These are phyloP conservation scores for Asterophora lycoperdoides DNA, from an alignment of 768 basidiomycete genomes.

Conservation along the genomic window DNA sequence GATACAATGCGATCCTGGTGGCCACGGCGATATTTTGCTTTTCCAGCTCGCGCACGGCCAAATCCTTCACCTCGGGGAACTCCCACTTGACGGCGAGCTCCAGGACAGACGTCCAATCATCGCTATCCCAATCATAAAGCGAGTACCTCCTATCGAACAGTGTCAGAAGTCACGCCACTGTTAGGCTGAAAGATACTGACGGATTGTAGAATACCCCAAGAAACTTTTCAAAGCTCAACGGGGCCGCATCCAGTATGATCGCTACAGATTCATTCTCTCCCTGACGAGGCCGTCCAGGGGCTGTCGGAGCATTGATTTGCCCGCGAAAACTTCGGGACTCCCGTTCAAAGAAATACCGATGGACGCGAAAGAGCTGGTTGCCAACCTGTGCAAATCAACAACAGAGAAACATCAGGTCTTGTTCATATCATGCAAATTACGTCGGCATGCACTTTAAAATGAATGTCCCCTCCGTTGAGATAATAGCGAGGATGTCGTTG, in stretches of 20 bases:
- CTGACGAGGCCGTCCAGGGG: constrained; percentile 25
- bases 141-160: constrained; percentile 44
- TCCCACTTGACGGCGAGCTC: constrained; percentile 50
- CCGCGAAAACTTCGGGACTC: constrained; percentile 49
- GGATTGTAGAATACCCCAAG: constrained; percentile 57
- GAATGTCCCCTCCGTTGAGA: constrained; percentile 49
- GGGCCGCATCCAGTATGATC: constrained; percentile 35
- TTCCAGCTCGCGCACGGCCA: constrained; percentile 44
- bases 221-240: constrained; percentile 40
- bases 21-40: constrained; percentile 9
- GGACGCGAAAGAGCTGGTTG: constrained; percentile 51
- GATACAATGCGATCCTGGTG: constrained; percentile 44
- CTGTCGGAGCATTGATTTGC: constrained; percentile 27
- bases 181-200: constrained; percentile 25
- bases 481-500: constrained; percentile 41
- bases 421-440: neutral
- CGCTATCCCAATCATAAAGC: constrained; percentile 43
- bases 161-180: neutral
- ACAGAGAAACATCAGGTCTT: neutral
- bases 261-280: constrained; percentile 40
- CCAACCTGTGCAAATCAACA: constrained; percentile 40
- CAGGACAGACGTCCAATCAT: constrained; percentile 54
- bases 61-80: constrained; percentile 31
- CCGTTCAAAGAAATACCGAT: constrained; percentile 59
- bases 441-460: constrained; percentile 41